Evolutionary conservation across 2,329 filamentous ascomycete species (phyloP), one percentile per base, ranked within the genome.

Genomic region (Truncatella angustata): DNA sequence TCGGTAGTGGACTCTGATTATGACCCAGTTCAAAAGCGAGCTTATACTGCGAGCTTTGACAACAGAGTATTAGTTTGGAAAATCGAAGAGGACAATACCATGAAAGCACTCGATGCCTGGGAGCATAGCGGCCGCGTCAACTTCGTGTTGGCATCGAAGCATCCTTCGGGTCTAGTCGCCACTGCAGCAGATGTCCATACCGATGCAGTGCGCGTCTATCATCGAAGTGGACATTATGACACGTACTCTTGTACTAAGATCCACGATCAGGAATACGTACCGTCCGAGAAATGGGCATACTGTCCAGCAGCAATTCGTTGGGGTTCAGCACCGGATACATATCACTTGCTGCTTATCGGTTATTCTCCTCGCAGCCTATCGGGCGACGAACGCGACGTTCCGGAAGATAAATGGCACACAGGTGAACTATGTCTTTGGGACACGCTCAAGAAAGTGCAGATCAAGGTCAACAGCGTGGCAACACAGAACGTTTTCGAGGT

Each of bases 401-500:
- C 84, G 0, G 75, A 78, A 35, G 79, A 84, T 20, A 79, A 80
- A 58, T 61, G 61, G n/a, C 74, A 81, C 46, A 76, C 81, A 0
- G 84, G 84, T 9, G 82, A 86, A 59, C 74, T 86, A 3, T 79
- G 78, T 36, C 63, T 86, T 1, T 86, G 82, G 81, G 73, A 87
- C 60, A 75, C 78, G 0, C 50, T 63, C 0, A 69, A 67, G 2
- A 70, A 71, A 9, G 63, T 70, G 9, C 69, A 73, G 40, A 67
- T 84, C 40, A 71, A 69, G 4, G 72, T 86, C 3, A 67, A 73
- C 18, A 76, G 78, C 3, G 77, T 74, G 1, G 76, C 76, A 1
- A 77, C 75, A 1, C 76, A 81, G 42, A 86, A 87, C 52, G 80
- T 86, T 2, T 87, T 87, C 40, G 84, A 87, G 59, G 79, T 86